Evolutionary conservation across 2,329 filamentous ascomycete species (phyloP).

Genomic region (Fusarium gaditjirri): DNA sequence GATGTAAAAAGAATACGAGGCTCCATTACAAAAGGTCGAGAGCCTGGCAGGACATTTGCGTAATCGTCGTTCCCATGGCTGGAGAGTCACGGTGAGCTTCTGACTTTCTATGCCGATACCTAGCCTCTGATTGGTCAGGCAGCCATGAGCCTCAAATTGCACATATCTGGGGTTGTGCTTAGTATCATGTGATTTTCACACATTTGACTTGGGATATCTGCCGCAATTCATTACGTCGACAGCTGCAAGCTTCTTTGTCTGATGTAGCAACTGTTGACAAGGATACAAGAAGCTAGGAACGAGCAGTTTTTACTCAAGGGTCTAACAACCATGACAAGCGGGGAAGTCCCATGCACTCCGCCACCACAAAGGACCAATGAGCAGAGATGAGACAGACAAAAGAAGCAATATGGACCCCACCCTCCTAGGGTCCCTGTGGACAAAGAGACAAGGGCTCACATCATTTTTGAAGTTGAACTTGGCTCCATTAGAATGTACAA

Average conservation of each 20-base stretch:
- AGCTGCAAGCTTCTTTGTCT: constrained; percentile 5
- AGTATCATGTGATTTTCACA: not conserved
- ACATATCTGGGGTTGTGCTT: not conserved
- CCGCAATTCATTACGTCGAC: constrained; percentile 18
- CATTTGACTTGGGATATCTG: not conserved
- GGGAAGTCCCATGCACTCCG: constrained; percentile 25
- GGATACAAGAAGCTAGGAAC: not conserved
- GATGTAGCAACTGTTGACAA: not conserved
- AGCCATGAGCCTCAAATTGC: not conserved
- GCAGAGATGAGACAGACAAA: constrained; percentile 31
- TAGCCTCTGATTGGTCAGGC: not conserved
- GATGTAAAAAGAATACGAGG: not conserved
- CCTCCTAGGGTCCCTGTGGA: constrained; percentile 15
- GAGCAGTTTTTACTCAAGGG: constrained; percentile 1
- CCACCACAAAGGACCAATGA: constrained; percentile 35
- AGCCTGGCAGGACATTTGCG: not conserved
- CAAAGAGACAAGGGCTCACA: constrained; percentile 21
- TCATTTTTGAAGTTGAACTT: not conserved
- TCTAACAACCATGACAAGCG: constrained; percentile 17
- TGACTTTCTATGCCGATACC: not conserved
- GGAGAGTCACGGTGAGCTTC: not conserved
- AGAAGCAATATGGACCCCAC: constrained; percentile 45
- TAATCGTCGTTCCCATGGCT: not conserved
- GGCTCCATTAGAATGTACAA: not conserved
- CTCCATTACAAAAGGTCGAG: not conserved